Base-by-base conservation (phyloP, 805 yeast genomes). In the Middelhovenomyces tepae region DNA sequence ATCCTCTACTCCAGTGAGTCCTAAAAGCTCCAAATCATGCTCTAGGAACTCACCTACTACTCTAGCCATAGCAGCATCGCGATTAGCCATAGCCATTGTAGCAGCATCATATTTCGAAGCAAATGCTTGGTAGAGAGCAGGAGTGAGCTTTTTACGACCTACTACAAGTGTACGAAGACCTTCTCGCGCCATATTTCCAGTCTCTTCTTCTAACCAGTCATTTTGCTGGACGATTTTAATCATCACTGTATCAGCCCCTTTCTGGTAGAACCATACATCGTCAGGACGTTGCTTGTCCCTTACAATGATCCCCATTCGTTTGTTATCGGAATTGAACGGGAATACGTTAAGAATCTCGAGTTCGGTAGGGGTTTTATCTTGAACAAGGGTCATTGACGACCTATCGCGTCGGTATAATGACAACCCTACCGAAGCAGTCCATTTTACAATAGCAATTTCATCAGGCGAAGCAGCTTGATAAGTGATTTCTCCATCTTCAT, bases 391-490 rank as follows among this genome's bases (percentile, higher is more conserved):
- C 45, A 91, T 69, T 5, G 78, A 71, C 35, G 70, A 69, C 37
- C 98, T 72, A 54, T 91, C 98, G 48, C 99, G 73, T 48, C 73
- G 78, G 39, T 74, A 67, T 28, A 91, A 65, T 5, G 86, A 72
- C 22, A 91, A 63, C 0, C 98, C 99, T 19, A 87, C 89, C 2
- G 64, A 54, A 43, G 85, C 93, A 1, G 95, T 83, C 60, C 85
- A 91, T 50, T 79, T 79, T 13, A 91, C 97, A 42, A 91, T 91
- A 18, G 99, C 98, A 46, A 91, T 77, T 54, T 91, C 99, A 62
- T 91, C 99, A 0, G 99, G 99, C 0, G 96, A 87, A 0, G 97
- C 96, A 0, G 98, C 98, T 59, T 91, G 99, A 54, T 87, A 91
- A 2, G 85, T 71, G 10, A 77, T 54, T 37, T 65, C 75, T 17